Percentiles rank a stretch among this genome's conserved stretches.
Conservation (phyloP, 306 rosid species). For the Quercus aquifolioides region DNA sequence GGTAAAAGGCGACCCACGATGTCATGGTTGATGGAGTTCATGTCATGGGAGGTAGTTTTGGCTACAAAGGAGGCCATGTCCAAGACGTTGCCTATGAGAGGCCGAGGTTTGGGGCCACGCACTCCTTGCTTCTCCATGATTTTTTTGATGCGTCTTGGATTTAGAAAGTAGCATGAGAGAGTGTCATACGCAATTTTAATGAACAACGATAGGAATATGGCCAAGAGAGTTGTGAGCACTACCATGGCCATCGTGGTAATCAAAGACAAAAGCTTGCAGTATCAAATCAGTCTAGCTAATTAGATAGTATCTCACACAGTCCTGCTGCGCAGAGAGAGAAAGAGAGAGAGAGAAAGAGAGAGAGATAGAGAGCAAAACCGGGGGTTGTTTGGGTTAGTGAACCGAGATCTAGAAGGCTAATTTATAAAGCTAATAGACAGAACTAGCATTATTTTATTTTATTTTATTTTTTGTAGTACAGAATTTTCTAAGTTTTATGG, state of each 20-base stretch:
- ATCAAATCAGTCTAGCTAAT: neutral
- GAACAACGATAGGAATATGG: conserved; percentile 29
- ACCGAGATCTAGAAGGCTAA: neutral
- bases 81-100: conserved; percentile 67
- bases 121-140: conserved; percentile 89
- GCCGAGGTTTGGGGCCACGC: conserved; percentile 71
- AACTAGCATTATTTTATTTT: no score
- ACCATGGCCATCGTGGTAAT: conserved; percentile 34
- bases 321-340: no score
- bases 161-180: conserved; percentile 56
- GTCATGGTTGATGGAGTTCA: conserved; percentile 71
- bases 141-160: conserved; percentile 66
- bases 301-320: no score
- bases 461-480: no score
- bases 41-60: conserved; percentile 65
- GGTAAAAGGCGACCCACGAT: conserved; percentile 82
- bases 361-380: neutral
- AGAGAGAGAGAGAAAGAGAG: neutral
- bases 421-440: neutral
- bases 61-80: conserved; percentile 62
- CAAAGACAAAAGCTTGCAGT: neutral
- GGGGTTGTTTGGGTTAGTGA: neutral
- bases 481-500: neutral
- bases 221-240: conserved; percentile 31
- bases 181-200: conserved; percentile 46